Evolutionary conservation across 306 rosid genomes (phyloP), one percentile per base, ranked within the genome.

Genomic region (Dalbergia oliveri): DNA sequence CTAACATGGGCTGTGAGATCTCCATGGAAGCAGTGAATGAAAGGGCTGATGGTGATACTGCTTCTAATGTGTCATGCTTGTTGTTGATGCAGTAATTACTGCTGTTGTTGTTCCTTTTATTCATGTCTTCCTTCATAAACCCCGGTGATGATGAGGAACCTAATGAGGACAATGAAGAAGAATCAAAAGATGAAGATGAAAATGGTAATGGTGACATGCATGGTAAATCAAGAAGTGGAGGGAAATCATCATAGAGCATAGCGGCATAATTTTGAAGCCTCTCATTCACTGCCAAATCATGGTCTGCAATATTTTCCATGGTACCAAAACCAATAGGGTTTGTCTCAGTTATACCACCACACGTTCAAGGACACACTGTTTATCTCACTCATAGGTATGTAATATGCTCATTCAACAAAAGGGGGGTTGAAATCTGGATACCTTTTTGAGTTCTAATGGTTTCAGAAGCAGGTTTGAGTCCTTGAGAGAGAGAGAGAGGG

Each of bases 191-290:
- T 4, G 15, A 47, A 10, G 53, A 11, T n/a, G n/a, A n/a, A n/a
- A n/a, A n/a, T n/a, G n/a, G 88, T 18, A 94, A 87, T 0, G 97
- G 85, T 0, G 90, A 85, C 92, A 90, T 84, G 94, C 97, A 88
- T 33, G 94, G 80, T 41, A 91, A 89, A 70, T 87, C 91, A 13
- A 90, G 91, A 1, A 88, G 84, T 5, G 86, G 57, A 62, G 91
- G 97, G 71, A 91, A 91, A 16, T 88, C 91, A 1, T 54, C 57
- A 77, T 79, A 89, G 70, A 91, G 88, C 31, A 91, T 59, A 2
- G 88, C 73, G 74, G 83, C 64, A 1, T 76, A 75, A 35, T 81
- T 47, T 3, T 80, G 80, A 69, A 89, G 82, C 90, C 90, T 87
- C 41, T 77, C 88, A 10, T 54, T 84, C 45, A 72, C 66, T 4